Conservation (phyloP, 202 grass and related monocot genomes). For the Zizania palustris region DNA sequence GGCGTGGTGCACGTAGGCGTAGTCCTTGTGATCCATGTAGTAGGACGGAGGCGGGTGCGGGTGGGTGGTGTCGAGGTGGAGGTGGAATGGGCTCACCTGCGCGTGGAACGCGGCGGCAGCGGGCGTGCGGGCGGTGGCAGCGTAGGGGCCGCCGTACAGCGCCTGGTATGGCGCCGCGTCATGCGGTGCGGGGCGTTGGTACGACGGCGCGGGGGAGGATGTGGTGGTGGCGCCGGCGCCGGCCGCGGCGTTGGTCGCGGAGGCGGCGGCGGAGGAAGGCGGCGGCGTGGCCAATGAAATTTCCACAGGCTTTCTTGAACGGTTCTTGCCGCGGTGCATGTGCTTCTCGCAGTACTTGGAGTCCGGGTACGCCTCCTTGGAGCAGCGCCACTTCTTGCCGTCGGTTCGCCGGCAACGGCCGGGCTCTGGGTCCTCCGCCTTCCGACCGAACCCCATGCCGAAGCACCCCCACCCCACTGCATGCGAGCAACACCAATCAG, state of each 20-base stretch:
- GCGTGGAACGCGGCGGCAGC: constrained; percentile 43
- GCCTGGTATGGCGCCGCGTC: constrained; percentile 38
- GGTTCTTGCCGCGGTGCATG: constrained; percentile 99
- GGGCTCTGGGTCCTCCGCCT: constrained; percentile 88
- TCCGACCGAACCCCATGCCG: constrained; percentile 78
- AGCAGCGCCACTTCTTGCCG: constrained; percentile 97
- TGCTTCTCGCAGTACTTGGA: constrained; percentile 99
- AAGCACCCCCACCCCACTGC: constrained; percentile 84
- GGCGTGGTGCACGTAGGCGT: constrained; percentile 61
- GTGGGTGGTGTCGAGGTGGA: constrained; percentile 60
- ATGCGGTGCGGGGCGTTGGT: constrained; percentile 36
- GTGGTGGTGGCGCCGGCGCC: constrained; percentile 20
- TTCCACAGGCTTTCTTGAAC: constrained; percentile 99
- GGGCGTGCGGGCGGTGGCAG: background rate
- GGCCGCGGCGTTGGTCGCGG: constrained; percentile 43
- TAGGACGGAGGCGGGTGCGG: constrained; percentile 56
- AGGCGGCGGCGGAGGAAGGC: constrained; percentile 36
- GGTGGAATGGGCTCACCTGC: constrained; percentile 58
- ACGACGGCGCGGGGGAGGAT: constrained; percentile 29
- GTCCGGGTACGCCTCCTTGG: constrained; percentile 88
- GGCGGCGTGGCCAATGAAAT: constrained; percentile 77
- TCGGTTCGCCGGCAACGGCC: constrained; percentile 88
- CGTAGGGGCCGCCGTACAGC: constrained; percentile 40
- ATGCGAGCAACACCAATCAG: background rate
- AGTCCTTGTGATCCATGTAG: constrained; percentile 49